phyloP scores from a whole-genome alignment of 2,329 filamentous ascomycete species.

The Colletotrichum sp. region DNA sequence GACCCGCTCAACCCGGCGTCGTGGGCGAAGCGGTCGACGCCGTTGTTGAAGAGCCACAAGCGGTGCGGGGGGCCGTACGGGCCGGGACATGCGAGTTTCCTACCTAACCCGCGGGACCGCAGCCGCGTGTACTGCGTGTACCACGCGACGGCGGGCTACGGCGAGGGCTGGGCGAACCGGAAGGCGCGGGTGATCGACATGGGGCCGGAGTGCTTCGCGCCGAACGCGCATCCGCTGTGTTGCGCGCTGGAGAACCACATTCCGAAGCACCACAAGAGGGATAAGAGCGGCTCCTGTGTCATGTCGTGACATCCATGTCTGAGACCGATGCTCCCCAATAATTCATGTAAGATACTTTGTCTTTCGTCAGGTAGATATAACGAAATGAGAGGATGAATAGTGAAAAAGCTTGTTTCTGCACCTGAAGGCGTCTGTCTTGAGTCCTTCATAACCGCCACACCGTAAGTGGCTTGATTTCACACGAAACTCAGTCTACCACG shows the following conservation, averaged over 20 bases:
- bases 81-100: conserved; percentile 64
- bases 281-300: not conserved
- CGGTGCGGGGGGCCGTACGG: conserved; percentile 53
- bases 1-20: conserved; percentile 47
- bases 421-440: not conserved
- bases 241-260: conserved; percentile 17
- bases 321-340: not conserved
- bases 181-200: conserved; percentile 24
- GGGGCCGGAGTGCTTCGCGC: conserved; percentile 15
- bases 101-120: conserved; percentile 56
- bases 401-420: not conserved
- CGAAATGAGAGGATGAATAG: not conserved
- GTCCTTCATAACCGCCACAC: not conserved
- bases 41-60: conserved; percentile 56
- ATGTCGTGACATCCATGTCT: not conserved
- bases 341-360: not conserved
- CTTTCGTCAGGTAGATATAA: not conserved
- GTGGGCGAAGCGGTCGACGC: conserved; percentile 57
- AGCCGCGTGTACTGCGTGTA: conserved; percentile 61
- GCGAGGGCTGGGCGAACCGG: conserved; percentile 24
- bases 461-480: not conserved
- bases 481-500: not conserved
- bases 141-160: conserved; percentile 53
- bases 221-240: conserved; percentile 19
- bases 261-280: not conserved